Percentiles rank a stretch among this genome's conserved stretches.
phyloP scores from a whole-genome alignment of 805 yeast species.

The Starmerella floricola region DNA sequence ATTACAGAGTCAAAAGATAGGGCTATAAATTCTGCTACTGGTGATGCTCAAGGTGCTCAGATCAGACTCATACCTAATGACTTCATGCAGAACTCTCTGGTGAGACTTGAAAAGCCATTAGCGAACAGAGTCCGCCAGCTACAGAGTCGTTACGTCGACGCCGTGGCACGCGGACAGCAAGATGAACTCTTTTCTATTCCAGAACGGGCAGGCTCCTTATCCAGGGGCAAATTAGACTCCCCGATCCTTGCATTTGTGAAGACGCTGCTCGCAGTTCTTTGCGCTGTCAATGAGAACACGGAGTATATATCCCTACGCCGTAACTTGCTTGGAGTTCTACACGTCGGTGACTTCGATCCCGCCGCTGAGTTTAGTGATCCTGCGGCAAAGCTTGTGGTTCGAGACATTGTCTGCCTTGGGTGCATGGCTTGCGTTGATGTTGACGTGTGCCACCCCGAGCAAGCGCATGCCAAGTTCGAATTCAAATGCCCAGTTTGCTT shows the following conservation, averaged over 20 bases:
- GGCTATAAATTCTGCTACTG: not conserved
- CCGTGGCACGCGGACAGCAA: slow-evolving; percentile 52
- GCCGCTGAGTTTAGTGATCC: slow-evolving; percentile 67
- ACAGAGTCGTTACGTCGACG: slow-evolving; percentile 55
- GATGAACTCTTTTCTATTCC: slow-evolving; percentile 63
- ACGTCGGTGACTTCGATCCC: slow-evolving; percentile 70
- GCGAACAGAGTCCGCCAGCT: slow-evolving; percentile 54
- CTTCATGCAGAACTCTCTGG: slow-evolving; percentile 29
- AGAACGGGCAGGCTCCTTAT: slow-evolving; percentile 48
- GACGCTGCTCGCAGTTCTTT: slow-evolving; percentile 56
- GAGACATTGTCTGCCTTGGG: slow-evolving; percentile 62
- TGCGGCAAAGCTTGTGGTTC: slow-evolving; percentile 51
- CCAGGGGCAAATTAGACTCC: slow-evolving; percentile 42
- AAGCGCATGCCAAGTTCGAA: slow-evolving; percentile 39
- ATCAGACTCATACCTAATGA: slow-evolving; percentile 7
- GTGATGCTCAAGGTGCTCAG: not conserved
- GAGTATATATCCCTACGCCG: slow-evolving; percentile 68
- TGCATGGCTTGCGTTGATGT: slow-evolving; percentile 66
- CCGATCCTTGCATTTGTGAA: slow-evolving; percentile 77
- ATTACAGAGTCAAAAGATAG: slow-evolving; percentile 37
- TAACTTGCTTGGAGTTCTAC: slow-evolving; percentile 59
- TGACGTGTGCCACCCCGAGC: slow-evolving; percentile 54
- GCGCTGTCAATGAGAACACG: slow-evolving; percentile 51
- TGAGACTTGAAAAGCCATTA: slow-evolving; percentile 50
- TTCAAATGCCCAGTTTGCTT: slow-evolving; percentile 40